A percentile compares a stretch with the other conserved stretches of the same genome.
phyloP scores from a whole-genome alignment of 2,329 filamentous ascomycete genomes.

The Ceratocystis diversiconidia region DNA sequence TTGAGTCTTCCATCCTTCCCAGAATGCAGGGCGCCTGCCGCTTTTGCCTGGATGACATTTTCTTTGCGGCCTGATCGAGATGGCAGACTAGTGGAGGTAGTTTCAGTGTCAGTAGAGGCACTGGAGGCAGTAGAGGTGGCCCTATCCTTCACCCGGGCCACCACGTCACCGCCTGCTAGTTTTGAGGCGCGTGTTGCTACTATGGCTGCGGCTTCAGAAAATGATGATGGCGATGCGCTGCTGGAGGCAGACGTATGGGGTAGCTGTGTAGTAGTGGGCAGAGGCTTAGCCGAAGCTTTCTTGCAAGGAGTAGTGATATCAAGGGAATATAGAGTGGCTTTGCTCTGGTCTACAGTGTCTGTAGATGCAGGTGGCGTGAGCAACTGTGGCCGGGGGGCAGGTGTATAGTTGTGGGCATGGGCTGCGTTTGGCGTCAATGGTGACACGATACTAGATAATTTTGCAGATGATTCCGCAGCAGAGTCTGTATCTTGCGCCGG shows the following conservation, averaged over 20 bases:
- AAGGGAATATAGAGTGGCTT: background rate
- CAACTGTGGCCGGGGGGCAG: background rate
- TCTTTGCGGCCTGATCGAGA: conserved; percentile 6
- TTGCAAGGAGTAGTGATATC: background rate
- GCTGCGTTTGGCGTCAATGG: background rate
- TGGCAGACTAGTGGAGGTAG: conserved; percentile 1
- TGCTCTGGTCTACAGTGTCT: background rate
- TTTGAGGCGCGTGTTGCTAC: conserved; percentile 16
- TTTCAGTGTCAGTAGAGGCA: background rate
- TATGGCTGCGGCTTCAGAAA: conserved; percentile 16
- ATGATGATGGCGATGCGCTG: background rate
- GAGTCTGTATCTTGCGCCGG: background rate
- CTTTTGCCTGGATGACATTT: background rate
- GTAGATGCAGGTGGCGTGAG: background rate
- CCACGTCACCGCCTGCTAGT: conserved; percentile 12
- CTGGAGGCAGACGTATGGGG: background rate
- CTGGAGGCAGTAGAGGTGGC: background rate
- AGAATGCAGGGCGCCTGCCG: background rate
- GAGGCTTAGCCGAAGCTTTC: background rate
- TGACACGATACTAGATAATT: background rate
- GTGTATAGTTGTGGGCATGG: background rate
- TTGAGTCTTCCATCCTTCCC: background rate
- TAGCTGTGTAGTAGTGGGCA: background rate
- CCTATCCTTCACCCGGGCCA: conserved; percentile 3
- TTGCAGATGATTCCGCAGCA: background rate